These are phyloP conservation scores for Psilocybe cubensis DNA, from an alignment of 768 basidiomycete species.

Conservation along the genomic window DNA sequence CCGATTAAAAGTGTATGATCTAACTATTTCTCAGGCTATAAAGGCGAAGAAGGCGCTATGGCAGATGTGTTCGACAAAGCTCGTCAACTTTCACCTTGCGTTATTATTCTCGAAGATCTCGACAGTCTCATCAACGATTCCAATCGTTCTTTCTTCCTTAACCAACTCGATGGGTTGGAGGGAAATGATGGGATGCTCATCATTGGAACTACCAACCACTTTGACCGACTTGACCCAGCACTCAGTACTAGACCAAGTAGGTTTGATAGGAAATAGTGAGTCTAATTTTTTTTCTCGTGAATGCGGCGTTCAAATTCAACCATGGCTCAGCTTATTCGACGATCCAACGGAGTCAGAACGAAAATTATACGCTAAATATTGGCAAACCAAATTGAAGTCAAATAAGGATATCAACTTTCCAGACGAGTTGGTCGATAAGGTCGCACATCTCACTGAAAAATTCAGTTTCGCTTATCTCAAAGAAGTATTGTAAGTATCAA, in stretches of 20 bases:
- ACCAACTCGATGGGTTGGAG: slow-evolving; percentile 81
- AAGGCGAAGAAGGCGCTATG: slow-evolving; percentile 72
- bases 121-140: slow-evolving; percentile 79
- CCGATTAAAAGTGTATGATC: background rate
- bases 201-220: slow-evolving; percentile 84
- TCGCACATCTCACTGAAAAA: slow-evolving; percentile 60
- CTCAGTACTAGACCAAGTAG: slow-evolving; percentile 79
- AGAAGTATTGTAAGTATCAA: slow-evolving; percentile 88
- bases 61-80: slow-evolving; percentile 71
- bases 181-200: slow-evolving; percentile 81
- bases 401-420: slow-evolving; percentile 72
- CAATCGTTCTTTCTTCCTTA: slow-evolving; percentile 88
- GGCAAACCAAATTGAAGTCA: slow-evolving; percentile 74
- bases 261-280: slow-evolving; percentile 87
- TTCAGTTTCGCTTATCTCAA: slow-evolving; percentile 92
- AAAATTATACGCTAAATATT: slow-evolving; percentile 70
- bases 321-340: slow-evolving; percentile 62
- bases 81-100: slow-evolving; percentile 68
- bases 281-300: slow-evolving; percentile 11
- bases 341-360: slow-evolving; percentile 71
- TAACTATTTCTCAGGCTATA: slow-evolving; percentile 42
- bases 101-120: slow-evolving; percentile 60
- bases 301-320: background rate
- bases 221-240: slow-evolving; percentile 78
- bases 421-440: slow-evolving; percentile 59